Evolutionary conservation across 1,284 basidiomycete genomes (phyloP), one percentile per base, ranked within the genome.

Genomic region (Paramarasmius palmivorus): DNA sequence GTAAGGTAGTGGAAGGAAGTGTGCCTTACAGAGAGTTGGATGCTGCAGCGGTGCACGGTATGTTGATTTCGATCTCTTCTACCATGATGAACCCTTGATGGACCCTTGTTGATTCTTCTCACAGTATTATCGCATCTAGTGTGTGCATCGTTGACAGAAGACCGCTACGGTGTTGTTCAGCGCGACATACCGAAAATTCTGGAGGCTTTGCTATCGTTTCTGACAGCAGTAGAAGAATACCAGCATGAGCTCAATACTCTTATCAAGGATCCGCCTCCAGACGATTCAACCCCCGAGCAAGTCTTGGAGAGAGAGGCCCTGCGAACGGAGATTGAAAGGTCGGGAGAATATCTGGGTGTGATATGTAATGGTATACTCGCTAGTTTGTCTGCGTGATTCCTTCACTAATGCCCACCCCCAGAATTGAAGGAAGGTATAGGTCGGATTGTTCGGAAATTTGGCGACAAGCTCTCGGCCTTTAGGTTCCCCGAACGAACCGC

Each of bases 91-190:
- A 38, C 29, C 3, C 22, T 10, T 20, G 36, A 20, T 38, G 17
- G 38, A 15, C 32, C n/a, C 5, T 42, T 23, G 2, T 61, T n/a
- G n/a, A n/a, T n/a, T n/a, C n/a, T n/a, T n/a, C n/a, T n/a, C n/a
- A n/a, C n/a, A 93, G 92, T 84, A 5, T 72, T 94, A 1, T 81
- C 86, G 0, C 77, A 79, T 46, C 73, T 93, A n/a, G 74, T 82
- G 4, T 85, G 84, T 53, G 82, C 84, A 1, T 93, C 92, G 5
- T 70, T 93, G 29, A 74, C 75, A 1, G 92, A 93, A 67, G 92
- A 95, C 68, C 76, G 79, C 23, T 93, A 88, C 61, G 92, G 92
- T 10, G 81, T 87, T 44, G 89, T 92, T 6, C 92, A 94, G 65
- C 76, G 88, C 5, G 90, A 93, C 64, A 91, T 92, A 23, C 89